These are phyloP conservation scores for Sparassis latifolia DNA, from an alignment of 1,284 basidiomycete species.

Conservation along the genomic window DNA sequence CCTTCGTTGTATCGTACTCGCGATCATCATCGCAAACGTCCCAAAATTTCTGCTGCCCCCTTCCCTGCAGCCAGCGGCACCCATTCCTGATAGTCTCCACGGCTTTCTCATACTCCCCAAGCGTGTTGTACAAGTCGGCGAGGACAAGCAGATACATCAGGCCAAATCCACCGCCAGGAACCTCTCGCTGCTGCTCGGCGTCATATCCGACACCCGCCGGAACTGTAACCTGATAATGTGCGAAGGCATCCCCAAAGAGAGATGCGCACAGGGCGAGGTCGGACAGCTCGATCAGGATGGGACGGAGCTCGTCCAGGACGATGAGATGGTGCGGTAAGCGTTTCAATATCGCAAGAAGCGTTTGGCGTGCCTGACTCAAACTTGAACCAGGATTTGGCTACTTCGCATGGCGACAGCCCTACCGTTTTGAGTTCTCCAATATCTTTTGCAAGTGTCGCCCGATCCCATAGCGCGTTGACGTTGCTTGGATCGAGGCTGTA, in stretches of 20 bases:
- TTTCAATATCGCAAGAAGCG: constrained; percentile 72
- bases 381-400: too few species aligned
- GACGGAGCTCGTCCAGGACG: constrained; percentile 77
- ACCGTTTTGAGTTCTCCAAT: constrained; percentile 67
- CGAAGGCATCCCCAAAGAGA: constrained; percentile 59
- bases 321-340: constrained; percentile 77
- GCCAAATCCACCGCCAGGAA: constrained; percentile 46
- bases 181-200: constrained; percentile 21
- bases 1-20: constrained; percentile 64
- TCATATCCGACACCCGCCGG: constrained; percentile 28
- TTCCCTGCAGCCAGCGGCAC: constrained; percentile 85
- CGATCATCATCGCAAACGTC: constrained; percentile 81
- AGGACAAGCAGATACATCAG: constrained; percentile 70
- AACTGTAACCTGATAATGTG: constrained; percentile 36
- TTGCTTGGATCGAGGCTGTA: constrained; percentile 77
- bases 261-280: constrained; percentile 59
- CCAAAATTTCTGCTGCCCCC: constrained; percentile 71
- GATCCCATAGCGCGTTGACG: constrained; percentile 86
- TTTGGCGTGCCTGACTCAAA: constrained; percentile 56
- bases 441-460: constrained; percentile 77
- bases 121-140: constrained; percentile 75
- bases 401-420: not conserved
- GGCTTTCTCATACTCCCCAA: constrained; percentile 65
- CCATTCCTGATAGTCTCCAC: constrained; percentile 71
- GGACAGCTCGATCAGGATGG: constrained; percentile 67